A percentile compares a stretch with the other conserved stretches of the same genome.
phyloP scores from a whole-genome alignment of 1,139 yeast species.

The Debaryomyces sp. region DNA sequence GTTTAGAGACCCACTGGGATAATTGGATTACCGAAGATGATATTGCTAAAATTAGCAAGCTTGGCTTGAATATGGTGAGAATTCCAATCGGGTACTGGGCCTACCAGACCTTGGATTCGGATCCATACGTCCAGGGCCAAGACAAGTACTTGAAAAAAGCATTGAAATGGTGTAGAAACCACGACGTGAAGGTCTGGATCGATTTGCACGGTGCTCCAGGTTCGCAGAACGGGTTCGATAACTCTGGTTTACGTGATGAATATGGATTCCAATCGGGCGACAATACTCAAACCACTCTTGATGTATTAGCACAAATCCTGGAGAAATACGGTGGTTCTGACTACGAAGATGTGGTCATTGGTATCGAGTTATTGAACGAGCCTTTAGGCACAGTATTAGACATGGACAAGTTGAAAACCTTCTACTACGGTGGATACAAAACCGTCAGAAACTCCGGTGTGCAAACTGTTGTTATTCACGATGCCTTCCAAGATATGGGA shows the following conservation, averaged over 20 bases:
- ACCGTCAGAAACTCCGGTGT: slow-evolving; percentile 50
- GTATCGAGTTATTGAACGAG: slow-evolving; percentile 86
- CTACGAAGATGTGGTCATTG: slow-evolving; percentile 73
- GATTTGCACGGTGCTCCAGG: slow-evolving; percentile 97
- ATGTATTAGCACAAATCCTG: slow-evolving; percentile 48
- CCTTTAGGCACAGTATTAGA: slow-evolving; percentile 76
- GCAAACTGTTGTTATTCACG: slow-evolving; percentile 65
- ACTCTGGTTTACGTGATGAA: slow-evolving; percentile 81
- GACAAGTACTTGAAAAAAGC: slow-evolving; percentile 72
- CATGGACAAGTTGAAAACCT: slow-evolving; percentile 59
- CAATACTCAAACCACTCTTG: slow-evolving; percentile 55
- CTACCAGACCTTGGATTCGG: slow-evolving; percentile 59
- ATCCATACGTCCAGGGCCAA: slow-evolving; percentile 92
- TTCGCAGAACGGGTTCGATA: slow-evolving; percentile 96
- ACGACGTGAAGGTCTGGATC: slow-evolving; percentile 78
- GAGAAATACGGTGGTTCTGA: slow-evolving; percentile 67
- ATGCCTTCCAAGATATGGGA: slow-evolving; percentile 65
- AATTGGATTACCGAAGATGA: slow-evolving; percentile 79
- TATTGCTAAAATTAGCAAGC: slow-evolving; percentile 57
- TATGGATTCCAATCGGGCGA: slow-evolving; percentile 57
- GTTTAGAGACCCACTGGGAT: slow-evolving; percentile 74
- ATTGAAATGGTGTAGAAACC: slow-evolving; percentile 67
- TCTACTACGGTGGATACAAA: slow-evolving; percentile 58
- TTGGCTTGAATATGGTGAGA: slow-evolving; percentile 84
- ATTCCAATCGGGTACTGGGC: slow-evolving; percentile 99